Evolutionary conservation across 306 rosid genomes (phyloP).

Genomic region (Dalbergia oliveri): DNA sequence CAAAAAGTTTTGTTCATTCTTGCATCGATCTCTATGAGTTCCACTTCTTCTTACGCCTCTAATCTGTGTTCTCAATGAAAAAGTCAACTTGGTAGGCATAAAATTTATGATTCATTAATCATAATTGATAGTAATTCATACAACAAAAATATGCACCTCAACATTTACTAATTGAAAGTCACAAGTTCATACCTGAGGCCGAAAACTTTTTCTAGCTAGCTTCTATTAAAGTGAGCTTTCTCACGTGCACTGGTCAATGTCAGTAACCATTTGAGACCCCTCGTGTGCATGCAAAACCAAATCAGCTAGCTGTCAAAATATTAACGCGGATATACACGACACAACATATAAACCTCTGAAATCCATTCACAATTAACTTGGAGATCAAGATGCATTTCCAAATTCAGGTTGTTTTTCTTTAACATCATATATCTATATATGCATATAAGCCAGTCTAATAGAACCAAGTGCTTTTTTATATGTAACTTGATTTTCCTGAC

Average conservation of each 20-base stretch:
- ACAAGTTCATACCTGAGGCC: slow-evolving; percentile 47
- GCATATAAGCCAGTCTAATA: not conserved
- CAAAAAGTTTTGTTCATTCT: not conserved
- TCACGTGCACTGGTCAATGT: slow-evolving; percentile 40
- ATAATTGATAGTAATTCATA: not conserved
- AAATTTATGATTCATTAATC: not conserved
- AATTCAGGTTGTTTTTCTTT: not conserved
- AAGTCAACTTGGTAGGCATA: slow-evolving; percentile 3
- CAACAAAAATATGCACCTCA: not conserved
- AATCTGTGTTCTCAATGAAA: not conserved
- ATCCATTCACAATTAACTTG: not conserved
- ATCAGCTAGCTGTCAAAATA: slow-evolving; percentile 41
- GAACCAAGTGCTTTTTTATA: not conserved
- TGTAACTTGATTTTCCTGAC: not conserved
- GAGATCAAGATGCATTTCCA: not conserved
- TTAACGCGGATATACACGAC: not conserved
- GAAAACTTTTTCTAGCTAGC: slow-evolving; percentile 10
- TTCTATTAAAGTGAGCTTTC: slow-evolving; percentile 11
- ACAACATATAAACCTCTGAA: slow-evolving; percentile 6
- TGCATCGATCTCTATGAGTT: not conserved
- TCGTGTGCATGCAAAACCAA: slow-evolving; percentile 44
- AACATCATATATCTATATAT: not conserved
- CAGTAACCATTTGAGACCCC: slow-evolving; percentile 15
- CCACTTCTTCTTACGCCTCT: not conserved
- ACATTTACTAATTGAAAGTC: slow-evolving; percentile 36